Conservation (phyloP, 176 grass and related monocot species). For the Oryza longistaminata region DNA sequence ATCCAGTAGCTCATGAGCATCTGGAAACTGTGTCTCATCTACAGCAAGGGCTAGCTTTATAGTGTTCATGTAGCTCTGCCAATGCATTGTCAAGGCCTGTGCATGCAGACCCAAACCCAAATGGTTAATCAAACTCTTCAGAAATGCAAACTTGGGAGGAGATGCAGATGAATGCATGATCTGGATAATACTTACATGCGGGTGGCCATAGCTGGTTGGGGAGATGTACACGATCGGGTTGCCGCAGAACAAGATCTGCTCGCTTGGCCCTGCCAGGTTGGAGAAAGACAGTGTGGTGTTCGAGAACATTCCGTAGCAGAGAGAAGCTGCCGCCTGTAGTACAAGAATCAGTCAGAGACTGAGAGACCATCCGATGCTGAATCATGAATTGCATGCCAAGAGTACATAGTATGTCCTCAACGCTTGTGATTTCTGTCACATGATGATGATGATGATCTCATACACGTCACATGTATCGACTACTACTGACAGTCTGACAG, state of each 20-base stretch:
- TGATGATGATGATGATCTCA: neutral
- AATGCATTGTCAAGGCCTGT: constrained; percentile 77
- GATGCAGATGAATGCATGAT: neutral
- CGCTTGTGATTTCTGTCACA: neutral
- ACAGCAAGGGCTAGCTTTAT: constrained; percentile 68
- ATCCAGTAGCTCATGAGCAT: constrained; percentile 64
- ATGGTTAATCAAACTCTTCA: neutral
- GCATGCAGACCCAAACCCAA: constrained; percentile 13
- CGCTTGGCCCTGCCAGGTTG: constrained; percentile 67
- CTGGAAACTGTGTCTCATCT: constrained; percentile 57
- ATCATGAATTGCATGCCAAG: neutral
- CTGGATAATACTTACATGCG: constrained; percentile 57
- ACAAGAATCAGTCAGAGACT: neutral
- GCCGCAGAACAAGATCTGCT: constrained; percentile 65
- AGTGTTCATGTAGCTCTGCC: constrained; percentile 73
- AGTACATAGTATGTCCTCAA: neutral
- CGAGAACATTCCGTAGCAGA: constrained; percentile 53
- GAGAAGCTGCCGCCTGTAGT: constrained; percentile 54
- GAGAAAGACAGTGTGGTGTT: constrained; percentile 84
- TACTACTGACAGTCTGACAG: too few relatives aligned
- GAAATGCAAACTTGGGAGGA: neutral
- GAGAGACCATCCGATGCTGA: neutral
- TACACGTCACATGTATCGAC: too few relatives aligned
- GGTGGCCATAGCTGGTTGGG: constrained; percentile 67
- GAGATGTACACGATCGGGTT: constrained; percentile 72